Evolutionary conservation across 2,329 filamentous ascomycete genomes (phyloP).

Genomic region (Fusarium graminum): DNA sequence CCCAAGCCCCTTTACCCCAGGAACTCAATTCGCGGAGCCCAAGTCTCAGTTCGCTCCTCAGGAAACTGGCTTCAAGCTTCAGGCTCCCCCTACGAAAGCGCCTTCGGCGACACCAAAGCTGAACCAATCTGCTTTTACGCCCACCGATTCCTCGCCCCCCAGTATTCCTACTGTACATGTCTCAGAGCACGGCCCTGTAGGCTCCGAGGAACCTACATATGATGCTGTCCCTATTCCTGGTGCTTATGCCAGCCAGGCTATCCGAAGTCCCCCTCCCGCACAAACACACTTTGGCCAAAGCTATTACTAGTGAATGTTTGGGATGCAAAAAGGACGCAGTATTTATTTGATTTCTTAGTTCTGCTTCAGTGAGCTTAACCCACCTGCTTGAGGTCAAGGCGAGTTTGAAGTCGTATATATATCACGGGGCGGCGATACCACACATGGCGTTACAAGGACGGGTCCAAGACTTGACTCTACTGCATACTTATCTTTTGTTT

Average conservation of each 20-base stretch:
- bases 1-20: slow-evolving; percentile 64
- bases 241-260: slow-evolving; percentile 74
- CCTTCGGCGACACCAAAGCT: slow-evolving; percentile 81
- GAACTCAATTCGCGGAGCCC: slow-evolving; percentile 70
- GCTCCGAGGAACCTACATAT: slow-evolving; percentile 86
- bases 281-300: slow-evolving; percentile 60
- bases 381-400: slow-evolving; percentile 19
- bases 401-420: slow-evolving; percentile 24
- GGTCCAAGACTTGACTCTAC: slow-evolving; percentile 32
- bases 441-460: slow-evolving; percentile 35
- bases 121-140: slow-evolving; percentile 72
- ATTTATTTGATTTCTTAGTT: slow-evolving; percentile 32
- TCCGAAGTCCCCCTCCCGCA: slow-evolving; percentile 64
- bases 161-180: slow-evolving; percentile 58
- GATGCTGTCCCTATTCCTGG: slow-evolving; percentile 89
- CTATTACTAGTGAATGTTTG: slow-evolving; percentile 39
- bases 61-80: slow-evolving; percentile 81
- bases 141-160: slow-evolving; percentile 57
- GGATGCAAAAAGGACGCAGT: slow-evolving; percentile 3
- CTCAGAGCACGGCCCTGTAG: slow-evolving; percentile 75
- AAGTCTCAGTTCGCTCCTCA: slow-evolving; percentile 70
- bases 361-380: slow-evolving; percentile 24
- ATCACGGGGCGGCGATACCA: slow-evolving; percentile 41
- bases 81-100: slow-evolving; percentile 84
- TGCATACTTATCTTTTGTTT: slow-evolving; percentile 24